Base-by-base conservation (phyloP, 2,329 filamentous ascomycete species). In the Colletotrichum spinosum region DNA sequence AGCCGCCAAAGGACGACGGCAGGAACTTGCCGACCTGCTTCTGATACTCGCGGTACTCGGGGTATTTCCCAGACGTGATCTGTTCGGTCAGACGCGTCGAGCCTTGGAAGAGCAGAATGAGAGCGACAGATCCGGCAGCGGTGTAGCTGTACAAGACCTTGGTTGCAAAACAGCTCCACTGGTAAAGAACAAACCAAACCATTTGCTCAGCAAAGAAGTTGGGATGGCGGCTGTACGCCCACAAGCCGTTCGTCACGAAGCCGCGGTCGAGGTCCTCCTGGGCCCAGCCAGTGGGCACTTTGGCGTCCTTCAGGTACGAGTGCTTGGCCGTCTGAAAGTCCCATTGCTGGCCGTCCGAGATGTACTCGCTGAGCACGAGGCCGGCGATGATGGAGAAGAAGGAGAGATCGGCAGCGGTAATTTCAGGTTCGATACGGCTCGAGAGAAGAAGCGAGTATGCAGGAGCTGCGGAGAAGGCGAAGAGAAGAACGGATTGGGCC, bases 331-430 rank as follows among this genome's bases (percentile, higher is more conserved):
- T 80, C 76, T 99, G 94, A 80, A 89, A 99, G 68, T 88, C 89
- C 91, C 94, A 99, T 79, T 97, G 94, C 76, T 97, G 93, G 68
- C 94, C 90, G 76, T 99, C 96, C 73, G 93, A 92, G 73, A 97
- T 86, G 78, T 86, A 93, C 72, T 97, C 94, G 55, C 86, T 84
- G 5, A 86, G 67, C 9, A 90, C 80, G 46, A 92, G 78, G 13
- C 76, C 78, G 12, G 88, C 70, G 66, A 83, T 74, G 3, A 82
- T 73, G 6, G 76, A 72, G 60, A 84, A 77, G 69, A 85, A 89
- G 9, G 74, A 72, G 38, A 83, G 49, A 70, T 90, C 88, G 12
- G 77, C 78, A 8, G 72, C 69, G 8, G 78, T 81, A 46, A 83
- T 67, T 38, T 81, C 68, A 42, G 76, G 83, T 72, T 90, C 86